phyloP scores from a whole-genome alignment of 2,329 filamentous ascomycete species.

The Macrophomina tecta region DNA sequence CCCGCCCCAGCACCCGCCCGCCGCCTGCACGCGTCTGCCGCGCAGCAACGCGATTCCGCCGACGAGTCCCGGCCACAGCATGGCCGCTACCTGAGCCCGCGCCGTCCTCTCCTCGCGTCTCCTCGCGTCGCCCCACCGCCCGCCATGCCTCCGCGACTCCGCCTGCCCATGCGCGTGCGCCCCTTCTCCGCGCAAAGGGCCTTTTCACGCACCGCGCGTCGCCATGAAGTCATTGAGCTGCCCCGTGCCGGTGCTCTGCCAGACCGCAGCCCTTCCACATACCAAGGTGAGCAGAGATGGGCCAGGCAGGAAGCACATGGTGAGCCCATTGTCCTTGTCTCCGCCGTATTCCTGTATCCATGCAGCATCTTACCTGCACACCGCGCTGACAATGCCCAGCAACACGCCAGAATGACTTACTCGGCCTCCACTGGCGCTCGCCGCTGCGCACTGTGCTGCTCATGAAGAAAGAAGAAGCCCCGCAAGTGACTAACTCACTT shows the following conservation, averaged over 20 bases:
- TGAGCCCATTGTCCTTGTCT: constrained; percentile 16
- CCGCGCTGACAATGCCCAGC: constrained; percentile 47
- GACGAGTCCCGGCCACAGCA: background rate
- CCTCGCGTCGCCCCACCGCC: background rate
- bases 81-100: background rate
- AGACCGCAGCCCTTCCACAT: constrained; percentile 41
- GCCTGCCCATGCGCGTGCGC: constrained; percentile 4
- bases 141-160: background rate
- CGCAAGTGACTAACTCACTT: constrained; percentile 61
- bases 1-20: too few relatives aligned
- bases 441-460: constrained; percentile 72
- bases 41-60: background rate
- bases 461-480: constrained; percentile 69
- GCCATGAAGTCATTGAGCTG: constrained; percentile 33
- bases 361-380: background rate
- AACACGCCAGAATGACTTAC: constrained; percentile 63
- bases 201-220: constrained; percentile 38
- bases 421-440: constrained; percentile 70
- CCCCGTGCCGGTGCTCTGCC: constrained; percentile 41
- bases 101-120: background rate
- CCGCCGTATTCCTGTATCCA: background rate
- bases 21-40: background rate
- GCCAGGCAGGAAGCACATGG: constrained; percentile 8
- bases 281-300: constrained; percentile 32
- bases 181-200: constrained; percentile 22